phyloP scores from a whole-genome alignment of 2,329 filamentous ascomycete species.

The Curvularia lunata region DNA sequence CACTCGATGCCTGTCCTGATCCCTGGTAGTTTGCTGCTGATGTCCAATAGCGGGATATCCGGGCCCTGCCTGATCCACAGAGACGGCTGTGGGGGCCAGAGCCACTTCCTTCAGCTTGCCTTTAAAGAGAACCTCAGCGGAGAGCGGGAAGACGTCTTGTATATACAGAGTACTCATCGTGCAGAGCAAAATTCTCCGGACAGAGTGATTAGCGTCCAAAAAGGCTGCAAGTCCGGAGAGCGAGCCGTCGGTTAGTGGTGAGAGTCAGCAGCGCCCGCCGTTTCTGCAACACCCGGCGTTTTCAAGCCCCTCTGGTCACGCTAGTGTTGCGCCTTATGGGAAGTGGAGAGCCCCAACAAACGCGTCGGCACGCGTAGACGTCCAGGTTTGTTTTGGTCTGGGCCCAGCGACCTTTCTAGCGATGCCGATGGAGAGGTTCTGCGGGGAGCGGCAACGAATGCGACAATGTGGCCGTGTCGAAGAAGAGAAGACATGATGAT shows the following conservation, averaged over 20 bases:
- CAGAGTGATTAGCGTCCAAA: constrained; percentile 6
- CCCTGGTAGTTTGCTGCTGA: not conserved
- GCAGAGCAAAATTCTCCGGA: constrained; percentile 11
- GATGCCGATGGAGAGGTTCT: not conserved
- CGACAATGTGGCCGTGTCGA: not conserved
- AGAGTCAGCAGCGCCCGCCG: constrained; percentile 12
- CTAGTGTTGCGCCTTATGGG: constrained; percentile 15
- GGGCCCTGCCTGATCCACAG: constrained; percentile 6
- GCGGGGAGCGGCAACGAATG: no score
- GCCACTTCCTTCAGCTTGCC: constrained; percentile 6
- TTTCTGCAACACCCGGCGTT: constrained; percentile 25
- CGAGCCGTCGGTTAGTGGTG: constrained; percentile 12
- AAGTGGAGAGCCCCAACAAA: constrained; percentile 24
- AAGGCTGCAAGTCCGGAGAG: constrained; percentile 2
- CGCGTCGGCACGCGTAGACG: constrained; percentile 21
- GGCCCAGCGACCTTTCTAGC: not conserved
- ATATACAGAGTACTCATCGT: not conserved
- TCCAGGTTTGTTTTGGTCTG: constrained; percentile 5
- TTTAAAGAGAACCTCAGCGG: not conserved
- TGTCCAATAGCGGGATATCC: constrained; percentile 18
- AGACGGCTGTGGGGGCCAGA: constrained; percentile 2
- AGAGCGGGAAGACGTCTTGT: not conserved
- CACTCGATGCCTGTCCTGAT: not conserved
- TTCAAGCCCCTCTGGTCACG: constrained; percentile 16
- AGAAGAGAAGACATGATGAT: not conserved